Percentiles rank a stretch among this genome's conserved stretches.
Conservation (phyloP, 106 monocot species). For the Acanthochlamys bracteata region DNA sequence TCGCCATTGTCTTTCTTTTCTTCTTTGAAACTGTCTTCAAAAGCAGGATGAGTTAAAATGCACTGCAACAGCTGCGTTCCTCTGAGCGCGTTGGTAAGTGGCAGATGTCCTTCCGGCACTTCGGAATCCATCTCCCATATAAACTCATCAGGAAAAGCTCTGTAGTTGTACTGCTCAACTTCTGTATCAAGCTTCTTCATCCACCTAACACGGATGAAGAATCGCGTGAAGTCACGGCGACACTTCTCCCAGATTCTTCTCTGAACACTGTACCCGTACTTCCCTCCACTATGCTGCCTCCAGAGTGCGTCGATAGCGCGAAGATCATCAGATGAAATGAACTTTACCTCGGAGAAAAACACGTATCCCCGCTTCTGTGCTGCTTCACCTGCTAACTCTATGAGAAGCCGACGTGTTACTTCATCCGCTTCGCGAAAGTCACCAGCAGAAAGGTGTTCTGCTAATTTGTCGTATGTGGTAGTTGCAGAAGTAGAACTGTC, state of each 20-base stretch:
- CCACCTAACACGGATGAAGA: slow-evolving; percentile 85
- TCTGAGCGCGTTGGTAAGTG: slow-evolving; percentile 85
- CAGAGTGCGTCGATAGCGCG: slow-evolving; percentile 80
- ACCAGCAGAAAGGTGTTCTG: slow-evolving; percentile 37
- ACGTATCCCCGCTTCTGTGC: slow-evolving; percentile 84
- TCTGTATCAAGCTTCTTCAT: slow-evolving; percentile 86
- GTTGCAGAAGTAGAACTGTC: too few species aligned
- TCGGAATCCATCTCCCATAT: slow-evolving; percentile 59
- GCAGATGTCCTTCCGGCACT: slow-evolving; percentile 82
- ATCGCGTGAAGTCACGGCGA: slow-evolving; percentile 64
- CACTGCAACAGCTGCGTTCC: slow-evolving; percentile 74
- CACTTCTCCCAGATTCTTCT: slow-evolving; percentile 72
- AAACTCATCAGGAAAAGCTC: slow-evolving; percentile 78
- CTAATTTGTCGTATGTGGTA: slow-evolving; percentile 43
- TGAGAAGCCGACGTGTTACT: slow-evolving; percentile 82
- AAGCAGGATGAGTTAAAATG: slow-evolving; percentile 77
- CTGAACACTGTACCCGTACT: slow-evolving; percentile 89
- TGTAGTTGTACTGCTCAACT: slow-evolving; percentile 80
- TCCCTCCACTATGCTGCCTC: slow-evolving; percentile 44
- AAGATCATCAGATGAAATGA: slow-evolving; percentile 56
- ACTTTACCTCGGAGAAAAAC: slow-evolving; percentile 96
- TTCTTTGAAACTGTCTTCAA: slow-evolving; percentile 21
- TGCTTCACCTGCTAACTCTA: slow-evolving; percentile 66
- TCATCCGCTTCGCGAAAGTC: slow-evolving; percentile 81
- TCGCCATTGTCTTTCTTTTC: slow-evolving; percentile 9